Conservation (phyloP, 441 rosid species). For the Adansonia gregorii region DNA sequence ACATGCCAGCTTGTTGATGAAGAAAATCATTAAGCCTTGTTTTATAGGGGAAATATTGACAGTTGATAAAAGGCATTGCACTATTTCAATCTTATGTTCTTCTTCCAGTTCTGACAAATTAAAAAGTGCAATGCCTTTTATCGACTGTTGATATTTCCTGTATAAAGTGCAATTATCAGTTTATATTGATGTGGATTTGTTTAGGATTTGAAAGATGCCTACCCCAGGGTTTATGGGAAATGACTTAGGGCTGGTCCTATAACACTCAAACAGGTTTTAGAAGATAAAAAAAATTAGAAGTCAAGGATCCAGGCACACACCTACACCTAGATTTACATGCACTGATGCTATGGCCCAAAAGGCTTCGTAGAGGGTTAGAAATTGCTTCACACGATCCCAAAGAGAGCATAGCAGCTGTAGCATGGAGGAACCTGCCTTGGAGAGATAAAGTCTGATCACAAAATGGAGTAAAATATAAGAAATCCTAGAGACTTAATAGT, state of each 20-base stretch:
- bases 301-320: constrained; percentile 1
- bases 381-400: constrained; percentile 8
- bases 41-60: neutral
- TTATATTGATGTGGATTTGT: neutral
- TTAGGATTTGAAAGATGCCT: constrained; percentile 3
- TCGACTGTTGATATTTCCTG: too few relatives aligned
- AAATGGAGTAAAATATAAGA: neutral
- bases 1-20: constrained; percentile 11
- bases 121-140: too few relatives aligned
- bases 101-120: neutral
- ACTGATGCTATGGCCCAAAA: neutral
- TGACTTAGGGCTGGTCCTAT: neutral
- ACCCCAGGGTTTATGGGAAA: neutral
- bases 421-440: neutral
- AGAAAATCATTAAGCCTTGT: neutral
- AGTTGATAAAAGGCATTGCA: constrained; percentile 8
- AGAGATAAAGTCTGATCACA: neutral
- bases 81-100: neutral
- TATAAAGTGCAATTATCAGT: neutral
- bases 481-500: neutral
- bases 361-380: neutral
- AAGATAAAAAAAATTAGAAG: neutral
- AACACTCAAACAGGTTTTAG: neutral
- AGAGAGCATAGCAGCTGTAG: neutral
- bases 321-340: neutral